A percentile compares a stretch with the other conserved stretches of the same genome.
Conservation (phyloP, 257 asterid species). For the Jacaranda copaia region DNA sequence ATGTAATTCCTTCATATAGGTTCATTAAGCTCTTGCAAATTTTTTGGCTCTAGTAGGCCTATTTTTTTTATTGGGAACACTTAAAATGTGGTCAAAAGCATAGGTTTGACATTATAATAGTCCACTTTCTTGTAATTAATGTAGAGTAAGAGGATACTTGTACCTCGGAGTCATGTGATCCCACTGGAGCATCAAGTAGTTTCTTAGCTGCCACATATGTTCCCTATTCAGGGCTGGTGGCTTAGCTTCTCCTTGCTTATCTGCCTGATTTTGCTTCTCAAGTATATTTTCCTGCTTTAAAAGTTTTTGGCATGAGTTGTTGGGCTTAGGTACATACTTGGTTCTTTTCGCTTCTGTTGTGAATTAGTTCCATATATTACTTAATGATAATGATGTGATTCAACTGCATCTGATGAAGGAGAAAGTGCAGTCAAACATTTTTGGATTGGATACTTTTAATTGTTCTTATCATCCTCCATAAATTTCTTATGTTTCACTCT, state of each 20-base stretch:
- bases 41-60: not conserved
- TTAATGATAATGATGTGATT: slow-evolving; percentile 25
- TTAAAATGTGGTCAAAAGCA: not conserved
- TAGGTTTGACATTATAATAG: not conserved
- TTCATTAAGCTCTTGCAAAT: not conserved
- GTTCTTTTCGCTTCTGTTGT: not conserved
- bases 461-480: not conserved
- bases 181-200: slow-evolving; percentile 7
- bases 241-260: not conserved
- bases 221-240: not conserved
- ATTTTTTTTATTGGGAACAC: slow-evolving; percentile 6
- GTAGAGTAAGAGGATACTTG: not conserved
- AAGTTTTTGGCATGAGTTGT: slow-evolving; percentile 18
- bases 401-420: not conserved
- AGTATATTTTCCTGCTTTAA: not conserved
- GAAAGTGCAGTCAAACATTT: not conserved
- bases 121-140: not conserved
- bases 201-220: slow-evolving; percentile 5
- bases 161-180: slow-evolving; percentile 11
- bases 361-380: slow-evolving; percentile 8
- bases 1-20: not conserved
- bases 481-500: not conserved
- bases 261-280: slow-evolving; percentile 24
- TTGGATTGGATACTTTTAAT: not conserved
- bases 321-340: not conserved